Evolutionary conservation across 2,329 filamentous ascomycete species (phyloP).

Genomic region (Harringtonia lauricola): DNA sequence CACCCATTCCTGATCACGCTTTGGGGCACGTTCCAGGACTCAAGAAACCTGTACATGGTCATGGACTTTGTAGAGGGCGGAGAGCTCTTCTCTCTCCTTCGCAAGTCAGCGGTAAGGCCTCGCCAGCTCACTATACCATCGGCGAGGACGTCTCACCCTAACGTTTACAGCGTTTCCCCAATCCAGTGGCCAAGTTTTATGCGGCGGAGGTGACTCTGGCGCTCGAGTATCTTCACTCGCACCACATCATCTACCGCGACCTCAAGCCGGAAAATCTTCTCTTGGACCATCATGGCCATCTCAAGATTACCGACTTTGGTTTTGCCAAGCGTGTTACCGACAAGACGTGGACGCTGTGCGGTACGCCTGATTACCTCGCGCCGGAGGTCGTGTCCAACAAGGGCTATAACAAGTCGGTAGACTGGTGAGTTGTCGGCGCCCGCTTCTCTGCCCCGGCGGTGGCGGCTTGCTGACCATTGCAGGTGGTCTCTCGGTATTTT

Average conservation of each 20-base stretch:
- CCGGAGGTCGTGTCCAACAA: slow-evolving; percentile 98
- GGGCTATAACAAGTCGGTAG: slow-evolving; percentile 98
- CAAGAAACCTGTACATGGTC: slow-evolving; percentile 96
- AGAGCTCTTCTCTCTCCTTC: slow-evolving; percentile 87
- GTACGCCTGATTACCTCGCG: slow-evolving; percentile 93
- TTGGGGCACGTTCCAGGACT: slow-evolving; percentile 97
- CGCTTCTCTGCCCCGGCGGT: too few species aligned
- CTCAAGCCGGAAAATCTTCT: slow-evolving; percentile 92
- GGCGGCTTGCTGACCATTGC: slow-evolving; percentile 2
- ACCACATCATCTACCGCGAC: slow-evolving; percentile 96
- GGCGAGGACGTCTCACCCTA: not conserved
- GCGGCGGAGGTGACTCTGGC: slow-evolving; percentile 94
- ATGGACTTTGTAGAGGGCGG: slow-evolving; percentile 99
- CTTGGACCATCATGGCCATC: slow-evolving; percentile 81
- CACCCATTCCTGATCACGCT: slow-evolving; percentile 96
- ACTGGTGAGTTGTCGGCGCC: slow-evolving; percentile 52
- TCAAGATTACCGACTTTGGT: slow-evolving; percentile 97
- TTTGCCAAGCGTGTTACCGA: slow-evolving; percentile 97
- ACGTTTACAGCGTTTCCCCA: slow-evolving; percentile 75
- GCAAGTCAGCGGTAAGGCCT: slow-evolving; percentile 75
- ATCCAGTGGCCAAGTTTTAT: slow-evolving; percentile 98
- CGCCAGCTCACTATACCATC: not conserved
- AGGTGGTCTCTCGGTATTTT: slow-evolving; percentile 98
- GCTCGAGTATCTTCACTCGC: slow-evolving; percentile 86
- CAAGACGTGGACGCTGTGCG: slow-evolving; percentile 98